These are phyloP conservation scores for Elaeis guineensis DNA, from an alignment of 176 grass and related monocot genomes.

Conservation along the genomic window DNA sequence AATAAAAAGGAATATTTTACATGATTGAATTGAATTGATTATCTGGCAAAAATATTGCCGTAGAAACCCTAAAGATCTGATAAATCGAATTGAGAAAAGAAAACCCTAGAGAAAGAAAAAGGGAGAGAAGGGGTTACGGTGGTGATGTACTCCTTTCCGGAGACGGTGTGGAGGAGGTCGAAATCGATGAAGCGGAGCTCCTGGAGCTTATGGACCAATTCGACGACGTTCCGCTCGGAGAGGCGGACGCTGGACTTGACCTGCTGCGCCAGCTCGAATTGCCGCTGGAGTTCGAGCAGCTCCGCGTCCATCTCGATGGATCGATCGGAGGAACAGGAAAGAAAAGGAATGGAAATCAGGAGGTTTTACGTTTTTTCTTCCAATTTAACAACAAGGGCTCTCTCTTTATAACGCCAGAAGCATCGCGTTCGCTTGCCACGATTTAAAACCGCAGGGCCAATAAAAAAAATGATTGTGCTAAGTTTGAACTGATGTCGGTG, in stretches of 20 bases:
- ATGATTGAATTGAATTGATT: too few relatives aligned
- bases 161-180: conserved; percentile 81
- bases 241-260: conserved; percentile 78
- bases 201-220: conserved; percentile 84
- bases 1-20: too few relatives aligned
- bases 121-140: conserved; percentile 31
- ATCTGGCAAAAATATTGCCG: too few relatives aligned
- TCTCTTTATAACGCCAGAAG: too few relatives aligned
- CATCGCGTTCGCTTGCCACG: too few relatives aligned
- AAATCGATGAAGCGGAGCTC: conserved; percentile 85
- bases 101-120: background rate
- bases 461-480: too few relatives aligned
- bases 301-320: conserved; percentile 59
- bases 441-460: too few relatives aligned
- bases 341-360: background rate
- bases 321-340: background rate
- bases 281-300: conserved; percentile 81
- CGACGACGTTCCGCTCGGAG: conserved; percentile 96
- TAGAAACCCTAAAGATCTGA: too few relatives aligned
- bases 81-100: too few relatives aligned
- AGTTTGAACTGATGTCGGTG: too few relatives aligned
- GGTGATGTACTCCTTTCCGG: conserved; percentile 99
- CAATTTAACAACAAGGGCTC: too few relatives aligned
- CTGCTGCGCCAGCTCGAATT: conserved; percentile 94
- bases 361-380: too few relatives aligned